phyloP scores from a whole-genome alignment of 805 yeast species.

The Starmerella floris region DNA sequence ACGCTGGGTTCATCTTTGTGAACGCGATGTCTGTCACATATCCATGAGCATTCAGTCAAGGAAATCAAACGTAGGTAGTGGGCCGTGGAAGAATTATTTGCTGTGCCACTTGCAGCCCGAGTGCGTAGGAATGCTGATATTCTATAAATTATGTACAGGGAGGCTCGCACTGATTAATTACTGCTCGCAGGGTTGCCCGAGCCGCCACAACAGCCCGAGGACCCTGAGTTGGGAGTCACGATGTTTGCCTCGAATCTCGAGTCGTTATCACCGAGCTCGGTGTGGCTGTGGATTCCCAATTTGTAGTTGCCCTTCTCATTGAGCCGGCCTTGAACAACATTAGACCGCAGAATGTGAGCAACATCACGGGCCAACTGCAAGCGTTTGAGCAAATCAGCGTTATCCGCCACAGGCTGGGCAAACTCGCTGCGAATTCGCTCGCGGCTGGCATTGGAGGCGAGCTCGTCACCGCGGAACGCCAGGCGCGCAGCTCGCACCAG shows the following conservation, averaged over 20 bases:
- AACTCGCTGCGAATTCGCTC: conserved; percentile 17
- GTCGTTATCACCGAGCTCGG: conserved; percentile 88
- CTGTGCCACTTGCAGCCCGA: too few relatives aligned
- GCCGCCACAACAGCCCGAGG: conserved; percentile 18
- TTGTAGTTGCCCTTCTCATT: conserved; percentile 23
- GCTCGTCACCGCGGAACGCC: conserved; percentile 18
- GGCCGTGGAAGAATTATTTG: too few relatives aligned
- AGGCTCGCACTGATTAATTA: too few relatives aligned
- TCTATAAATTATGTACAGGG: too few relatives aligned
- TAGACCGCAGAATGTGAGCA: conserved; percentile 51
- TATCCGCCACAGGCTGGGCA: conserved; percentile 8
- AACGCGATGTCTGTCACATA: too few relatives aligned
- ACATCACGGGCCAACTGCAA: conserved; percentile 52
- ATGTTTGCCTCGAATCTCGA: conserved; percentile 9
- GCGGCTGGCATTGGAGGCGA: conserved; percentile 17
- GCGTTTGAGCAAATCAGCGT: conserved; percentile 34
- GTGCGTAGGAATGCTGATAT: too few relatives aligned
- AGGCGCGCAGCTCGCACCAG: conserved; percentile 20
- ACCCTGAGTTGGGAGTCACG: not conserved
- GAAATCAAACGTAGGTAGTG: too few relatives aligned
- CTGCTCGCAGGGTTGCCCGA: too few relatives aligned
- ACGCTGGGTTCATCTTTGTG: too few relatives aligned
- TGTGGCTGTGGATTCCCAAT: conserved; percentile 62
- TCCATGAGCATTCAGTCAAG: too few relatives aligned
- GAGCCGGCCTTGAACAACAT: conserved; percentile 70